Percentiles rank a stretch among this genome's conserved stretches.
Conservation (phyloP, 2,329 filamentous ascomycete genomes). For the Chaetomiaceae sp. region DNA sequence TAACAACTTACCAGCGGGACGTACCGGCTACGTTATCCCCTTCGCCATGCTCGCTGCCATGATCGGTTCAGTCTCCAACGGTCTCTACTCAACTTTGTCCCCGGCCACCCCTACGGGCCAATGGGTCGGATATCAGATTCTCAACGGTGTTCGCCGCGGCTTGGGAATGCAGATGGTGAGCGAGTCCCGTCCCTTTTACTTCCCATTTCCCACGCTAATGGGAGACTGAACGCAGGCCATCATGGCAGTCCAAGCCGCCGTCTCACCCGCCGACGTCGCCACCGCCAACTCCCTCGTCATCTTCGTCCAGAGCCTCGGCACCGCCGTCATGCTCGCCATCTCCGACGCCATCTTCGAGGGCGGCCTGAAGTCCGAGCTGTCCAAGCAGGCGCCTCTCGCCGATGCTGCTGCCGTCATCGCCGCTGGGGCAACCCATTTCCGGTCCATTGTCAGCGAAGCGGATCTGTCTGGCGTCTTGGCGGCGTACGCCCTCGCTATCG, state of each 20-base stretch:
- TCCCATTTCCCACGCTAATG: not conserved
- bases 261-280: conserved; percentile 25
- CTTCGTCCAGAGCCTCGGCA: conserved; percentile 27
- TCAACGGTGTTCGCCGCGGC: conserved; percentile 28
- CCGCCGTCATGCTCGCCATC: conserved; percentile 25
- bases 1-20: conserved; percentile 20
- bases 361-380: conserved; percentile 27
- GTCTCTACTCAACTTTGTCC: conserved; percentile 22
- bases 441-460: conserved; percentile 28
- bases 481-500: conserved; percentile 37
- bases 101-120: conserved; percentile 14
- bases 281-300: conserved; percentile 27
- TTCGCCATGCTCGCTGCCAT: conserved; percentile 19
- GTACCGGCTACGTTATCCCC: conserved; percentile 24
- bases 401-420: conserved; percentile 29
- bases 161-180: conserved; percentile 27
- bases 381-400: conserved; percentile 26
- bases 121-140: conserved; percentile 27
- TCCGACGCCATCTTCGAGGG: conserved; percentile 29
- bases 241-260: conserved; percentile 26
- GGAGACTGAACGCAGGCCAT: conserved; percentile 20
- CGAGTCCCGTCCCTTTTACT: not conserved
- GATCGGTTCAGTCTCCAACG: conserved; percentile 21
- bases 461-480: conserved; percentile 33
- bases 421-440: conserved; percentile 37